Evolutionary conservation across 352 stramenopile species (phyloP), one percentile per base, ranked within the genome.

Genomic region (Globisporangium cederbergense): DNA sequence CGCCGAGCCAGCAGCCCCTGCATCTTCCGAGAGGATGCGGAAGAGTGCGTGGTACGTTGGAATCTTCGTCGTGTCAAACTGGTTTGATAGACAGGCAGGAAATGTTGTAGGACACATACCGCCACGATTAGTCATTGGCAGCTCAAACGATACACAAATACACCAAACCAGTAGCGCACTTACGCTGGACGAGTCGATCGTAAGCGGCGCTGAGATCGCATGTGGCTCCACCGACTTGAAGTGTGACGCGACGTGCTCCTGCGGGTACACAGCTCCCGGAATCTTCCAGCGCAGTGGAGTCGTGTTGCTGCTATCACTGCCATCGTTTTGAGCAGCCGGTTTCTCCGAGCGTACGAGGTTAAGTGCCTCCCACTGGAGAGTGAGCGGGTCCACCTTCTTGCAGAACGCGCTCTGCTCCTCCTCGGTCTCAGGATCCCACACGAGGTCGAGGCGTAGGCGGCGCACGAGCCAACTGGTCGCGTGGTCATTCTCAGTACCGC

Each of bases 21-120:
- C 89, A 45, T 95, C 86, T 47, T 91, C 84, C 22, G 74, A 79
- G 7, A 95, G 67, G 36, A 95, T 81, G 18, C 86, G 83, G 59
- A 90, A 91, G 28, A 88, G 67, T 16, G 78, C 64, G 36, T 73
- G 72, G 62, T 95, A 95, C n/a, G 73, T 53, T 3, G 83, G 86
- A n/a, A 92, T 81, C 53, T 88, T 91, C 30, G 57, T 61, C 18
- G 64, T 13, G 43, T 93, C 76, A 10, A 92, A 71, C 83, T 89
- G 38, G 18, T 25, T 6, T 16, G 25, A 10, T 11, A 8, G 34
- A 10, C 50, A 42, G 28, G 13, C n/a, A 56, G 7, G 25, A n/a
- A 6, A 22, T 5, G 5, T 7, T 20, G 10, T 56, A 28, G 25
- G 25, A 28, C 25, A 28, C 25, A 28, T 28, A 28, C 25, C 25